Percentiles rank a stretch among this genome's conserved stretches.
Conservation (phyloP, 805 yeast species). For the Candida patagonica region DNA sequence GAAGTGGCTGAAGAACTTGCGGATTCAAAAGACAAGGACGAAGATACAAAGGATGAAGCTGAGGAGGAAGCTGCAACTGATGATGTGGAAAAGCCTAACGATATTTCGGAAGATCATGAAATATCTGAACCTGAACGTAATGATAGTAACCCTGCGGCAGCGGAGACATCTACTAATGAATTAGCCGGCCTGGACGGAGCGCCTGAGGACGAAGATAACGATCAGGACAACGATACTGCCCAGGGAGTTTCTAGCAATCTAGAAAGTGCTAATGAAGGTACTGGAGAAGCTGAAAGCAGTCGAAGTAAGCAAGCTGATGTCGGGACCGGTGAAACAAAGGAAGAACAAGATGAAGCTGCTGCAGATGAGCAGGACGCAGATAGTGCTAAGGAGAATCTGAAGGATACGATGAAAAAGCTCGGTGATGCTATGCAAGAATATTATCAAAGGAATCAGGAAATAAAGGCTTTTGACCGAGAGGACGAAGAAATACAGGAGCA, state of each 20-base stretch:
- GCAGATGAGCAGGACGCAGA: conserved; percentile 54
- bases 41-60: conserved; percentile 21
- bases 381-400: conserved; percentile 27
- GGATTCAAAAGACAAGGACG: conserved; percentile 23
- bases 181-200: conserved; percentile 54
- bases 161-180: conserved; percentile 5
- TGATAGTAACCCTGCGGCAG: conserved; percentile 11
- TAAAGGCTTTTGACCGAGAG: conserved; percentile 46
- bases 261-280: conserved; percentile 41
- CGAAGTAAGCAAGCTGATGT: conserved; percentile 76
- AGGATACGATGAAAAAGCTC: conserved; percentile 66
- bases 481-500: conserved; percentile 24
- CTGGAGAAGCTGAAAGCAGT: conserved; percentile 50
- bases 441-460: conserved; percentile 83
- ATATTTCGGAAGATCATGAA: conserved; percentile 23
- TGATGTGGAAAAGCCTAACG: conserved; percentile 19
- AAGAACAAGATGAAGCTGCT: conserved; percentile 55
- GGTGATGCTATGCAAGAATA: conserved; percentile 91
- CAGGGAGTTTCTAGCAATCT: conserved; percentile 23
- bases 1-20: conserved; percentile 28
- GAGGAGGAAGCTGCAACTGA: conserved; percentile 13
- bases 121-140: conserved; percentile 18
- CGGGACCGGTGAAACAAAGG: conserved; percentile 51
- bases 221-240: conserved; percentile 33
- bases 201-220: conserved; percentile 65